These are phyloP conservation scores for Tilletia walkeri DNA, from an alignment of 1,284 basidiomycete species.

Conservation along the genomic window DNA sequence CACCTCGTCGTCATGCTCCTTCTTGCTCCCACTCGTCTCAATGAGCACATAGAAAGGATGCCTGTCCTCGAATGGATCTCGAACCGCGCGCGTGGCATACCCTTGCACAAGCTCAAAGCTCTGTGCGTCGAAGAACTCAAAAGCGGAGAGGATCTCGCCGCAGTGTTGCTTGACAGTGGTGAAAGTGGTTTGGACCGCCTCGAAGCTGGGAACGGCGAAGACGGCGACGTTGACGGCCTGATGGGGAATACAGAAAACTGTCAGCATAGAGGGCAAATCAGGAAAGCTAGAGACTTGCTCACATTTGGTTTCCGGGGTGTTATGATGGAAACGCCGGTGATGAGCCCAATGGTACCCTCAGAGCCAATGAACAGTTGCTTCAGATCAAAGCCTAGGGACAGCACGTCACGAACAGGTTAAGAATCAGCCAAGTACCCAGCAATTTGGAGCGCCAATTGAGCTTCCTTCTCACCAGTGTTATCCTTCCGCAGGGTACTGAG, in stretches of 20 bases:
- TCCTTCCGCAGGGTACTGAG: slow-evolving; percentile 76
- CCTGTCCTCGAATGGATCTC: slow-evolving; percentile 48
- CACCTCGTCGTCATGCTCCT: slow-evolving; percentile 93
- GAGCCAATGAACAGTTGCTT: slow-evolving; percentile 98
- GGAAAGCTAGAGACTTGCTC: slow-evolving; percentile 19
- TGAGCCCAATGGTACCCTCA: slow-evolving; percentile 91
- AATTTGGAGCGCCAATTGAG: slow-evolving; percentile 56
- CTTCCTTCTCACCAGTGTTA: slow-evolving; percentile 68
- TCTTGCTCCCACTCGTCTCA: slow-evolving; percentile 90
- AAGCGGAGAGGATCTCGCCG: slow-evolving; percentile 94
- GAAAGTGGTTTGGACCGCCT: slow-evolving; percentile 62
- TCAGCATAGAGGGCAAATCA: too few relatives aligned
- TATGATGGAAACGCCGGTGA: slow-evolving; percentile 92
- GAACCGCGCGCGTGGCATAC: slow-evolving; percentile 62
- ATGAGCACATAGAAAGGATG: slow-evolving; percentile 71
- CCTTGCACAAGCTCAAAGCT: slow-evolving; percentile 74
- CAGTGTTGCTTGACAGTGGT: slow-evolving; percentile 67
- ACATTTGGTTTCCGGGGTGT: slow-evolving; percentile 83
- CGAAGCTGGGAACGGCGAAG: slow-evolving; percentile 62
- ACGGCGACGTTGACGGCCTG: slow-evolving; percentile 61
- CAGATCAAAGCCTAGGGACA: slow-evolving; percentile 72
- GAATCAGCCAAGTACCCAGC: not conserved
- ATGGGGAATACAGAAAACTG: not conserved
- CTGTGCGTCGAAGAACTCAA: slow-evolving; percentile 91
- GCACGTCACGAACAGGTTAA: not conserved